A percentile compares a stretch with the other conserved stretches of the same genome.
These are phyloP conservation scores for Ricinus communis DNA, from an alignment of 345 rosid species.

Conservation along the genomic window DNA sequence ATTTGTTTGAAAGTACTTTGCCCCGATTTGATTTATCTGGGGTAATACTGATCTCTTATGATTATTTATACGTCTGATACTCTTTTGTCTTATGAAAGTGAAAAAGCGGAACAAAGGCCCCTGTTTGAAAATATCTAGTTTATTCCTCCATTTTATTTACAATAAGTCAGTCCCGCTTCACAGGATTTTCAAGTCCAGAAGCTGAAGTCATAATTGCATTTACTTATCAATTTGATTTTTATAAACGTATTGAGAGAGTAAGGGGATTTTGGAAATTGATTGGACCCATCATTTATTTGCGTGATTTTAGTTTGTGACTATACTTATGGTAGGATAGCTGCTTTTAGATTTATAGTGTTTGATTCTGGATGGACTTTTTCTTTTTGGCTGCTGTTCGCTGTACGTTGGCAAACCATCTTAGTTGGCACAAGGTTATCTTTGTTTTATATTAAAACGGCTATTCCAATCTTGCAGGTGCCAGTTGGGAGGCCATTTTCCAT, in stretches of 20 bases:
- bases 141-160: neutral
- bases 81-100: neutral
- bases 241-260: neutral
- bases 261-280: neutral
- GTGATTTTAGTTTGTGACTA: neutral
- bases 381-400: neutral
- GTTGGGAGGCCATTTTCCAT: constrained; percentile 11
- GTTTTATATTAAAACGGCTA: constrained; percentile 10
- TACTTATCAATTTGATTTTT: neutral
- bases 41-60: neutral
- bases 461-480: constrained; percentile 13
- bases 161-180: too few relatives aligned
- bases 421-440: neutral
- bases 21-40: too few relatives aligned
- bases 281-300: neutral
- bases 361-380: neutral
- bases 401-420: neutral
- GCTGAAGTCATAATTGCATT: neutral
- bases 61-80: neutral
- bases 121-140: neutral
- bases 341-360: neutral
- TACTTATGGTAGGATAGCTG: neutral
- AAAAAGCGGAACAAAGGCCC: neutral
- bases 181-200: too few relatives aligned
- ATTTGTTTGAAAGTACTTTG: too few relatives aligned